Evolutionary conservation across 2,329 filamentous ascomycete species (phyloP).

Genomic region (Coniosporium tulheliwenetii): DNA sequence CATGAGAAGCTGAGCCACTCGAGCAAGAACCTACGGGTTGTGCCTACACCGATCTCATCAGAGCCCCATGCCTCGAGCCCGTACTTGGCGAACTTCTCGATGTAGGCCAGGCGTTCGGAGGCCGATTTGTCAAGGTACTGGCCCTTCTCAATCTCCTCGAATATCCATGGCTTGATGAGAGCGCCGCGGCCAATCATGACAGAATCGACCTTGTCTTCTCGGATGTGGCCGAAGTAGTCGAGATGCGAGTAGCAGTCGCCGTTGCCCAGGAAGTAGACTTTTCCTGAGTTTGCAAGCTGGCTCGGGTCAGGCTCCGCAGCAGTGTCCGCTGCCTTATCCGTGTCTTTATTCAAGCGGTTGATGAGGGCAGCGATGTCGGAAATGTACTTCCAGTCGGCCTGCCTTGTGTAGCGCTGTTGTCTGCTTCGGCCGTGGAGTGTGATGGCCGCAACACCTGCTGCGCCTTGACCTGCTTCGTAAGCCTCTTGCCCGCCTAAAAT

Average conservation of each 20-base stretch:
- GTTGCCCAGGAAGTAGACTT: conserved; percentile 87
- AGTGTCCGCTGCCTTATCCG: conserved; percentile 57
- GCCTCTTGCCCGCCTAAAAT: conserved; percentile 65
- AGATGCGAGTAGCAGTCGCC: conserved; percentile 90
- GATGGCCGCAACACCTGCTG: conserved; percentile 81
- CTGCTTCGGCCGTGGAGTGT: conserved; percentile 87
- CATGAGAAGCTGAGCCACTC: conserved; percentile 93
- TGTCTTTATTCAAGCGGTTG: conserved; percentile 58
- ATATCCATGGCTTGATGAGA: conserved; percentile 95
- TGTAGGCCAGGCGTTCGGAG: conserved; percentile 64
- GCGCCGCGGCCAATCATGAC: conserved; percentile 96
- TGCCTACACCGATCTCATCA: conserved; percentile 85
- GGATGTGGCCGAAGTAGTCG: conserved; percentile 68
- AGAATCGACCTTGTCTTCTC: conserved; percentile 68
- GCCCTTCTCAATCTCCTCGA: conserved; percentile 82
- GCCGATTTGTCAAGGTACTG: conserved; percentile 95
- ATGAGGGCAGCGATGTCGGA: conserved; percentile 76
- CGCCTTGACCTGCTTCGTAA: conserved; percentile 48
- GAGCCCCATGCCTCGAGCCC: conserved; percentile 91
- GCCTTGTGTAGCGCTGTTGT: conserved; percentile 84
- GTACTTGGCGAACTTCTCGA: conserved; percentile 81
- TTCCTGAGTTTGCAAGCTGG: conserved; percentile 50
- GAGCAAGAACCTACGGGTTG: conserved; percentile 78
- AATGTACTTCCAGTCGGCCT: conserved; percentile 93
- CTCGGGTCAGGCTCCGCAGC: conserved; percentile 59